Evolutionary conservation across 305 asterid genomes (phyloP), one percentile per base, ranked within the genome.

Genomic region (Lippia alba): DNA sequence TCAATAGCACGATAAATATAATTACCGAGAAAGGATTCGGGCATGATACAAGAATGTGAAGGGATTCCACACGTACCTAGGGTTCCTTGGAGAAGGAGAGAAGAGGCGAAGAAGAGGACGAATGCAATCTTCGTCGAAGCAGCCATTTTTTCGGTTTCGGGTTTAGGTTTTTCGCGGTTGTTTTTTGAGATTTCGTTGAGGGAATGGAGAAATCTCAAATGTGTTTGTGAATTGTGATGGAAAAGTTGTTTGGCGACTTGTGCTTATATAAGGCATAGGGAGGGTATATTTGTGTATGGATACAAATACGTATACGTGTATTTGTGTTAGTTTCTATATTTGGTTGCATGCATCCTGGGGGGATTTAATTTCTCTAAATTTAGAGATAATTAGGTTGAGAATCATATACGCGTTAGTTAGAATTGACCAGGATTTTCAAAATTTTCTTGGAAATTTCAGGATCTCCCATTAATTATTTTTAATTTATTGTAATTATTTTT

Each of bases 31-130:
- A 24, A 24, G 1, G 30, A 24, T 24, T 24, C 1, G 30, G 34
- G 33, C 0, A 45, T 4, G 19, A 20, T 19, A 64, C 0, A 8
- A 0, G 10, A 33, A 3, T 33, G 45, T 3, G 5, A n/a, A 45
- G 9, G 18, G 15, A 15, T n/a, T 16, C 44, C 65, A 0, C n/a
- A n/a, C n/a, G n/a, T 80, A 83, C 90, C 89, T 60, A 74, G 60
- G 12, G 83, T 56, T 76, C 61, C 76, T 19, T 81, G 78, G 67
- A 83, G 65, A 72, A 77, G 70, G 73, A 83, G 46, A 69, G 79
- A 79, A 76, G 71, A 79, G 6, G 79, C 74, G 36, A 80, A 33
- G 82, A 83, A 76, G 60, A 83, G 59, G 71, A 73, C 9, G 39
- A 81, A 18, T 4, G 68, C 8, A 30, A 79, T 16, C 57, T 77